Percentiles rank a stretch among this genome's conserved stretches.
Conservation (phyloP, 164 flowering plant genomes). For the Santalum album region DNA sequence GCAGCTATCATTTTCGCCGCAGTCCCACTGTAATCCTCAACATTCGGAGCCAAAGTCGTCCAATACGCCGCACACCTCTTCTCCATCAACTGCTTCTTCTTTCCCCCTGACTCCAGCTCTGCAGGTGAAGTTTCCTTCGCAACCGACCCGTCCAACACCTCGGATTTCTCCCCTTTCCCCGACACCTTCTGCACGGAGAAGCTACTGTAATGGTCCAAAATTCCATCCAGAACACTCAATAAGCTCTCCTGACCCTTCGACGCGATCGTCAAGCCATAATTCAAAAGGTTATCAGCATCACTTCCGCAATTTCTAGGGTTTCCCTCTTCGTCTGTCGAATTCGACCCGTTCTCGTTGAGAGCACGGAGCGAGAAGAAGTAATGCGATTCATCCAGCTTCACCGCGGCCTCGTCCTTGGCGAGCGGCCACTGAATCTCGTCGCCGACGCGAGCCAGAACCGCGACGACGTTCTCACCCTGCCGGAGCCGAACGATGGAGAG, state of each 20-base stretch:
- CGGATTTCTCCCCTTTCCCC: conserved; percentile 13
- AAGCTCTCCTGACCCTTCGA: conserved; percentile 60
- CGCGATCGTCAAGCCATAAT: conserved; percentile 80
- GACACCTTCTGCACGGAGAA: conserved; percentile 59
- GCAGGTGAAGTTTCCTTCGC: conserved; percentile 46
- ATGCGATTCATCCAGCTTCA: conserved; percentile 25
- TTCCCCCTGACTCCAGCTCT: conserved; percentile 35
- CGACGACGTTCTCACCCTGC: conserved; percentile 20
- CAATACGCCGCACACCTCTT: conserved; percentile 65
- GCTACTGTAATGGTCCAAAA: conserved; percentile 46
- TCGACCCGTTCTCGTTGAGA: conserved; percentile 5
- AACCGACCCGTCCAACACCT: conserved; percentile 31
- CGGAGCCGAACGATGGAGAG: conserved; percentile 14
- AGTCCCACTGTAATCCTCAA: conserved; percentile 81
- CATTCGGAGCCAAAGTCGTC: conserved; percentile 95
- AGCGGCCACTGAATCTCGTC: conserved; percentile 32
- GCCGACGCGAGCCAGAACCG: conserved; percentile 21
- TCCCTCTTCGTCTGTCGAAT: conserved; percentile 9
- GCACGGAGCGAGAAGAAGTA: conserved; percentile 29
- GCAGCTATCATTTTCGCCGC: conserved; percentile 65
- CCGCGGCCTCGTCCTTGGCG: conserved; percentile 21
- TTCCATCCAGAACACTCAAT: conserved; percentile 47
- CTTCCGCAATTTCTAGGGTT: neutral
- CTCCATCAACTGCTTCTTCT: conserved; percentile 57
- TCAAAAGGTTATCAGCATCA: conserved; percentile 28